Evolutionary conservation across 2,329 filamentous ascomycete species (phyloP).

Genomic region (Daldinia sp.): DNA sequence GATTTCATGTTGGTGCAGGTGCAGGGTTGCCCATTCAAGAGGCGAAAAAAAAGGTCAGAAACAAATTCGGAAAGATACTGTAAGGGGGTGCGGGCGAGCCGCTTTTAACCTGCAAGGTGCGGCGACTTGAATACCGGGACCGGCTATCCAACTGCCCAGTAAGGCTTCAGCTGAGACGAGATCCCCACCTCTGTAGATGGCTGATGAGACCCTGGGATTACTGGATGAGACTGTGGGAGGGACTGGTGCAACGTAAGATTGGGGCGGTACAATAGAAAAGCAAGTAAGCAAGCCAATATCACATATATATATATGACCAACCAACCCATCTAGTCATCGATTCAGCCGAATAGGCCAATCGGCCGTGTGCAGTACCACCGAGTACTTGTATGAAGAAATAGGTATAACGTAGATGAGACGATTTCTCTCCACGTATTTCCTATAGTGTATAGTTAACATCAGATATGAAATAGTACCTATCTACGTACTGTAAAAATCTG

Average conservation of each 20-base stretch:
- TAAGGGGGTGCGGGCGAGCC: slow-evolving; percentile 35
- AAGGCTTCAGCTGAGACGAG: slow-evolving; percentile 44
- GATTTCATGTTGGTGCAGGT: slow-evolving; percentile 46
- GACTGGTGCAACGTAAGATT: slow-evolving; percentile 41
- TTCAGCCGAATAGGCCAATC: slow-evolving; percentile 27
- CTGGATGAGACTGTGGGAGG: slow-evolving; percentile 39
- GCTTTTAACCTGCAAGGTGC: slow-evolving; percentile 41
- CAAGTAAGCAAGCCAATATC: slow-evolving; percentile 40
- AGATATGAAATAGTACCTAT: too few species aligned
- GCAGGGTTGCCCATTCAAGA: slow-evolving; percentile 40
- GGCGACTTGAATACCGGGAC: slow-evolving; percentile 41
- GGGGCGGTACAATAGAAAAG: slow-evolving; percentile 34
- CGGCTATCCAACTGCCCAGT: slow-evolving; percentile 43
- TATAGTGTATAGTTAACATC: too few species aligned
- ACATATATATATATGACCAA: slow-evolving; percentile 18
- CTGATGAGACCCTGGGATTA: slow-evolving; percentile 44
- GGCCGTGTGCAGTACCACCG: slow-evolving; percentile 15
- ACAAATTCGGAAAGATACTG: slow-evolving; percentile 27
- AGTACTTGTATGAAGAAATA: neutral
- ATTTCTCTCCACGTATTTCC: neutral
- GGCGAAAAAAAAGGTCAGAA: slow-evolving; percentile 30
- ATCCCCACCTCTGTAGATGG: slow-evolving; percentile 42
- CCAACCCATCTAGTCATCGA: slow-evolving; percentile 8
- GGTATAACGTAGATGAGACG: neutral
- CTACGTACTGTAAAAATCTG: neutral